Percentiles rank a stretch among this genome's conserved stretches.
Conservation (phyloP, 2,329 filamentous ascomycete genomes). For the Ceratocystis ficicola region DNA sequence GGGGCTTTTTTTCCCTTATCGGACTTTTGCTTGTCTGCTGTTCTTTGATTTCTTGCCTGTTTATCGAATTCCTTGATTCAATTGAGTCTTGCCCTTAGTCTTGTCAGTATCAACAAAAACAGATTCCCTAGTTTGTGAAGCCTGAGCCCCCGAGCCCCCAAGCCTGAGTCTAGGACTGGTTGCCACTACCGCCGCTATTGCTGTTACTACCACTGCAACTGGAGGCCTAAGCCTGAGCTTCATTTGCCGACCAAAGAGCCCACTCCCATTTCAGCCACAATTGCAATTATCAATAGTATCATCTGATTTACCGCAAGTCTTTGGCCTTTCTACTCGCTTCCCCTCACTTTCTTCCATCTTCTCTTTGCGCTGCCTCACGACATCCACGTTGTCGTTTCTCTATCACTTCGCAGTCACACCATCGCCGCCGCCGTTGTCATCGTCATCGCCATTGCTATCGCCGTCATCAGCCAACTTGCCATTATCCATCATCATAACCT, state of each 20-base stretch:
- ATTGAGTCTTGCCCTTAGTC: too few relatives aligned
- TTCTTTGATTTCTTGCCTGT: background rate
- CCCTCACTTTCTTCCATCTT: background rate
- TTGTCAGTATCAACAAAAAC: background rate
- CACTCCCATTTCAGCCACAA: background rate
- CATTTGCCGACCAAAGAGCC: background rate
- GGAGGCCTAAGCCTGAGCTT: too few relatives aligned
- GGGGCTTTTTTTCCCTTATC: background rate
- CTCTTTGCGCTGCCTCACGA: background rate
- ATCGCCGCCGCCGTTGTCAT: background rate
- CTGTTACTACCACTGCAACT: background rate
- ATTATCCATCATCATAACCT: background rate
- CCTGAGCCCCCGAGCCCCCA: background rate
- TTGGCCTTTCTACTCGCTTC: background rate
- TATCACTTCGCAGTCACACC: background rate
- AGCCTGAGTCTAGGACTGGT: background rate
- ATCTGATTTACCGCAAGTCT: background rate
- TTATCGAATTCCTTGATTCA: background rate
- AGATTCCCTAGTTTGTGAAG: background rate
- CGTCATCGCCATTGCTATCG: background rate
- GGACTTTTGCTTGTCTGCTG: background rate
- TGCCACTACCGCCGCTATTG: background rate
- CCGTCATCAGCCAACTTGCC: background rate
- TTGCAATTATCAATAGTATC: conserved; percentile 7
- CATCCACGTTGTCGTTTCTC: background rate